Evolutionary conservation across 441 rosid genomes (phyloP).

Genomic region (Biscutella laevigata): DNA sequence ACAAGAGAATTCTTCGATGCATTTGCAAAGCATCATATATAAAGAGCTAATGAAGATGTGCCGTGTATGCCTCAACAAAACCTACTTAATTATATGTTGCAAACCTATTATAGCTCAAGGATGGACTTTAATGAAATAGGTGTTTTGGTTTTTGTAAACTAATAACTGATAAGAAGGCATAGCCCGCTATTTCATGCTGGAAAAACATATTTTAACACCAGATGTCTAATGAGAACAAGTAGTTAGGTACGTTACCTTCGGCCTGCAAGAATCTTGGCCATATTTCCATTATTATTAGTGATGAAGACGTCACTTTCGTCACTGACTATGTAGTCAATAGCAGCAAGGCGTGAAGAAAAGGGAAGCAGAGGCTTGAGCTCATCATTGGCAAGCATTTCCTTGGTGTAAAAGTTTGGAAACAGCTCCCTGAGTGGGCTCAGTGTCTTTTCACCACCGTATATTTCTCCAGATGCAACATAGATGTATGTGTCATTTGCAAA

Average conservation of each 20-base stretch:
- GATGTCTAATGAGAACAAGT: background rate
- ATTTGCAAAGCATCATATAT: background rate
- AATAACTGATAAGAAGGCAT: background rate
- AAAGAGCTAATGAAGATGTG: background rate
- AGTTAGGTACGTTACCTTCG: slow-evolving; percentile 58
- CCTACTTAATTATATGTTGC: background rate
- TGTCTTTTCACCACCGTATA: slow-evolving; percentile 92
- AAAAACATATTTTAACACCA: background rate
- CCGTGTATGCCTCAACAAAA: background rate
- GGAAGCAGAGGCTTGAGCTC: slow-evolving; percentile 72
- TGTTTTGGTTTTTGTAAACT: too few species aligned
- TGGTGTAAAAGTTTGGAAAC: slow-evolving; percentile 87
- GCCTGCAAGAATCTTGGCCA: slow-evolving; percentile 98
- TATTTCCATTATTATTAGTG: slow-evolving; percentile 92
- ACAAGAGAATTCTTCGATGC: background rate
- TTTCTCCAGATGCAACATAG: slow-evolving; percentile 95
- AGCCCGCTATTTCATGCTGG: too few species aligned
- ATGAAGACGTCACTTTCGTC: slow-evolving; percentile 92
- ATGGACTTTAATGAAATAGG: background rate
- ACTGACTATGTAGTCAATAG: slow-evolving; percentile 80
- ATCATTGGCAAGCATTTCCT: slow-evolving; percentile 78
- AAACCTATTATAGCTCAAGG: background rate
- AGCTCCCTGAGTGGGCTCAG: slow-evolving; percentile 72
- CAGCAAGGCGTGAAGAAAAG: slow-evolving; percentile 87
- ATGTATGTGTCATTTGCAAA: slow-evolving; percentile 73